Conservation (phyloP, 2,329 filamentous ascomycete genomes). For the Fusarium pseudograminearum region DNA sequence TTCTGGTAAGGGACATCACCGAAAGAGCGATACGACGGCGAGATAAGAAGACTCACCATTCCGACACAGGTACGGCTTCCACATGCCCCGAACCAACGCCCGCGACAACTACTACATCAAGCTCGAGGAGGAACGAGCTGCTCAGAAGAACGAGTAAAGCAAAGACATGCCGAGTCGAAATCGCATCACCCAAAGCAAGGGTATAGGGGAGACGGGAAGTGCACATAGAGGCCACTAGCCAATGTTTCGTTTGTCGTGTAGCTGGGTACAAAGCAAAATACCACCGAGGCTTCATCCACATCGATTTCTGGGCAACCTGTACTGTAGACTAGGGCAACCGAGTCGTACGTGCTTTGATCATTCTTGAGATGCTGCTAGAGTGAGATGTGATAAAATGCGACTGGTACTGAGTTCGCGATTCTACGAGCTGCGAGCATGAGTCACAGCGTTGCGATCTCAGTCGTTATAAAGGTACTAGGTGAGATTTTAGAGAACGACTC, state of each 20-base stretch:
- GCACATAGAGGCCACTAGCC: constrained; percentile 34
- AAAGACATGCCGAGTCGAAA: constrained; percentile 1
- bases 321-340: constrained; percentile 48
- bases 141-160: constrained; percentile 50
- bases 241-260: constrained; percentile 47
- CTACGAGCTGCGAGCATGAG: background rate
- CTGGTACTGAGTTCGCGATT: background rate
- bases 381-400: background rate
- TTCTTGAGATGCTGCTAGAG: constrained; percentile 6
- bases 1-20: constrained; percentile 64
- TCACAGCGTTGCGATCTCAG: background rate
- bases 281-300: constrained; percentile 42
- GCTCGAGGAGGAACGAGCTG: constrained; percentile 68
- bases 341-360: constrained; percentile 41
- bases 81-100: constrained; percentile 69
- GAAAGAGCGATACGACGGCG: background rate
- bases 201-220: constrained; percentile 13
- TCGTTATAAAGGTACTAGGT: background rate
- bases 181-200: constrained; percentile 12
- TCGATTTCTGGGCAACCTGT: constrained; percentile 45
- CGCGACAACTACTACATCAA: constrained; percentile 70
- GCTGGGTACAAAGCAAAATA: constrained; percentile 43
- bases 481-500: background rate
- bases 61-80: constrained; percentile 68
- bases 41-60: constrained; percentile 21